Evolutionary conservation across 2,329 filamentous ascomycete species (phyloP).

Genomic region (Sporothrix dimorphospora): DNA sequence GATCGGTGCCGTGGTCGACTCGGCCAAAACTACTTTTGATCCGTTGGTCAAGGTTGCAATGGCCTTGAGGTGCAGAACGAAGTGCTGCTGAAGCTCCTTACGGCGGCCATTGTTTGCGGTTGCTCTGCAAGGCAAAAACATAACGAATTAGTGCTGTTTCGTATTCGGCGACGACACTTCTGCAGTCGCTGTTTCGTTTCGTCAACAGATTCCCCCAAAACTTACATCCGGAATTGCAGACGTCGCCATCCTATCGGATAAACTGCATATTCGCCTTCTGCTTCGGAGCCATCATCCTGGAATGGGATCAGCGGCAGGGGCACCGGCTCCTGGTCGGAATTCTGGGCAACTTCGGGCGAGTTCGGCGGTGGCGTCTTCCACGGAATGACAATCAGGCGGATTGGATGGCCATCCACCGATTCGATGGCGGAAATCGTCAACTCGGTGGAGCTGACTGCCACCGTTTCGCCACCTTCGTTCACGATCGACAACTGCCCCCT

Average conservation of each 20-base stretch:
- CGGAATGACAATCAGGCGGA: slow-evolving; percentile 93
- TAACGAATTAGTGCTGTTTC: neutral
- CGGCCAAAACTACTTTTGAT: slow-evolving; percentile 77
- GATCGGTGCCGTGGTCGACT: slow-evolving; percentile 85
- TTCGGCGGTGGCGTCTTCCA: slow-evolving; percentile 94
- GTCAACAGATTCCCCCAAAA: slow-evolving; percentile 28
- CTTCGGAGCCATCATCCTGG: slow-evolving; percentile 59
- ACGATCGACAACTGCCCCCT: slow-evolving; percentile 77
- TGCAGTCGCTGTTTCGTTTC: neutral
- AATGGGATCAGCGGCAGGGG: slow-evolving; percentile 74
- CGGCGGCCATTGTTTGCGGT: slow-evolving; percentile 94
- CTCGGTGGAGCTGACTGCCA: slow-evolving; percentile 81
- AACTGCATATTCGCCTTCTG: slow-evolving; percentile 80
- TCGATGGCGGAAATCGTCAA: slow-evolving; percentile 90
- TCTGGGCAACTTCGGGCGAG: slow-evolving; percentile 66
- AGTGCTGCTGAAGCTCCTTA: slow-evolving; percentile 96
- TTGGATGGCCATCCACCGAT: slow-evolving; percentile 87
- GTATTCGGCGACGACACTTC: neutral
- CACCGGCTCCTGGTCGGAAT: slow-evolving; percentile 80
- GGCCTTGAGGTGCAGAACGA: slow-evolving; percentile 85
- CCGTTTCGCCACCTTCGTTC: slow-evolving; percentile 80
- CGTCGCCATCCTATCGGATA: slow-evolving; percentile 95
- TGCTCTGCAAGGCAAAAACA: slow-evolving; percentile 57
- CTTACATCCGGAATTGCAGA: slow-evolving; percentile 82
- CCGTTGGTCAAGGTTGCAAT: slow-evolving; percentile 82